Base-by-base conservation (phyloP, 257 asterid species). In the Petunia axillaris region DNA sequence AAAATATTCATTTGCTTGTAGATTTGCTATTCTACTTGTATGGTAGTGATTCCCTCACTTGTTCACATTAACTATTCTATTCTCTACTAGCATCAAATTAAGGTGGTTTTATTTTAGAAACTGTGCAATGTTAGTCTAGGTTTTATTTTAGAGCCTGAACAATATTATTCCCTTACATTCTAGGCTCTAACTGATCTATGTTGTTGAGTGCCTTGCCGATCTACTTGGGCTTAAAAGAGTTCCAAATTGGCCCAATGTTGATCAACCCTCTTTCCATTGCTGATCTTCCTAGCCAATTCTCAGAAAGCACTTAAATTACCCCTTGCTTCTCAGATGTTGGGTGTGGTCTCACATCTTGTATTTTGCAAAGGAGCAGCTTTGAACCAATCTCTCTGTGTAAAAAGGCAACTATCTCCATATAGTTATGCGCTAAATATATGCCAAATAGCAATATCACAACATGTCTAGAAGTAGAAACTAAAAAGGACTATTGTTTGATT, bases 31-130 rank as follows among this genome's bases (percentile, higher is more conserved):
- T 43, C 25, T 43, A 48, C 60, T 71, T 71, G 60, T 46, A 48
- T 25, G 73, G 50, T 25, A 25, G 40, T 60, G 66, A 60, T 60
- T 7, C 66, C 25, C 40, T 60, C 66, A 25, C 40, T 59, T 60
- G 37, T 60, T 50, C 13, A 50, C 55, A 50, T 50, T 14, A 50
- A 50, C 14, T 50, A 50, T 50, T 50, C 55, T 50, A 50, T 43
- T 67, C 55, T 41, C 38, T 41, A 15, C 53, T 66, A 41, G 53
- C 54, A 41, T 15, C 75, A n/a, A 43, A 7, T 3, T 41, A 67
- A 41, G 37, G n/a, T 67, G 38, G 75, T 41, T 66, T 40, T 68
- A 48, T 71, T 64, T 64, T 64, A 64, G 73, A 64, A 13, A 46
- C 4, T 4, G 48, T 38, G 35, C 50, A 39, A 39, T 39, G 35